Evolutionary conservation across 441 rosid genomes (phyloP).

Genomic region (Pelargonium australe): DNA sequence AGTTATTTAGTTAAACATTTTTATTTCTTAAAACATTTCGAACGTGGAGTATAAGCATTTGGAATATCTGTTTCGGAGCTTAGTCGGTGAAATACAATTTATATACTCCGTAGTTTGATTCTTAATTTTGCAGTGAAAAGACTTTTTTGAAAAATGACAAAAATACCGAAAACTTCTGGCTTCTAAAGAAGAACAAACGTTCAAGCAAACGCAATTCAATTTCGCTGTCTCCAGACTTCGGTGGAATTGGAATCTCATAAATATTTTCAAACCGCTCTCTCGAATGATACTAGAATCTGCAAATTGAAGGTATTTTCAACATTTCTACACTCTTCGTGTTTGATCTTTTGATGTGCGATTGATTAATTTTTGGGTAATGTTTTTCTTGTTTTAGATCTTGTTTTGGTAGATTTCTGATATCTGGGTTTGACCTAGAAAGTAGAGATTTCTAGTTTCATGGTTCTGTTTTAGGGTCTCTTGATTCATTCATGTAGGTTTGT

Average conservation of each 20-base stretch:
- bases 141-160: neutral
- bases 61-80: neutral
- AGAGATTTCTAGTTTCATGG: neutral
- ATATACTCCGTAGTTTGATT: neutral
- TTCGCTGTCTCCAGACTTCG: neutral
- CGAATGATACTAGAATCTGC: neutral
- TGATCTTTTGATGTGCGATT: neutral
- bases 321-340: neutral
- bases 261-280: neutral
- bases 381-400: neutral
- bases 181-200: slow-evolving; percentile 1
- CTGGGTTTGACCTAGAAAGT: neutral
- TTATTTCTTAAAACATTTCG: too few species aligned
- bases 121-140: neutral
- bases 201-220: neutral
- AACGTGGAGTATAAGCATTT: too few species aligned
- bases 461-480: neutral
- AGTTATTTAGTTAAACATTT: too few species aligned
- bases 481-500: neutral
- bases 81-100: neutral
- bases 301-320: neutral
- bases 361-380: neutral
- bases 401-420: neutral
- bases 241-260: neutral
- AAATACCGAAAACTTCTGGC: neutral